Evolutionary conservation across 2,329 filamentous ascomycete genomes (phyloP).

Genomic region (Triangularia verruculosa): DNA sequence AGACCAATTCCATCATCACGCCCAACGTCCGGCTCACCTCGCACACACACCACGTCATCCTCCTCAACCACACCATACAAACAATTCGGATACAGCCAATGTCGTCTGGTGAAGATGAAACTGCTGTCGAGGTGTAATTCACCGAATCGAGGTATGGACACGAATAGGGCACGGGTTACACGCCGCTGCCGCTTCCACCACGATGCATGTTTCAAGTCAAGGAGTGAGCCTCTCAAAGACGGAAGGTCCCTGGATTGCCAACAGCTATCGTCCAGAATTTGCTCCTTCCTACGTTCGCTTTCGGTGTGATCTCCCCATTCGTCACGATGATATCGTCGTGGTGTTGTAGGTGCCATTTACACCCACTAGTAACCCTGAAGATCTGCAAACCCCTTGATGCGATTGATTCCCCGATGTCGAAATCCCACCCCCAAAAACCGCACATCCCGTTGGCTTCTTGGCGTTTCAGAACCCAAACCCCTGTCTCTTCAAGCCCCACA

Average conservation of each 20-base stretch:
- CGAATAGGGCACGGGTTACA: conserved; percentile 2
- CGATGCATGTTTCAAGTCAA: conserved; percentile 1
- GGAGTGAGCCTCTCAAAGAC: background rate
- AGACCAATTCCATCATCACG: background rate
- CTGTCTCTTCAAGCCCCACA: background rate
- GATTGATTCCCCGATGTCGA: background rate
- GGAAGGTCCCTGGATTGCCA: background rate
- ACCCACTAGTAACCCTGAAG: background rate
- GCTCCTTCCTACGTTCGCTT: background rate
- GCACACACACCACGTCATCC: background rate
- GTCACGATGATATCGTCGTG: background rate
- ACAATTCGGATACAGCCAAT: background rate
- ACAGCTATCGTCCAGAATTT: too few relatives aligned
- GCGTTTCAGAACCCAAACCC: conserved; percentile 2
- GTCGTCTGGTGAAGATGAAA: background rate
- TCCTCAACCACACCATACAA: background rate
- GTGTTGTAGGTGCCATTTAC: background rate
- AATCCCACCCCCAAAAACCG: background rate
- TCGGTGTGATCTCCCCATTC: background rate
- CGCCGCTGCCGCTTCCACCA: background rate
- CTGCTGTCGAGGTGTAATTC: background rate
- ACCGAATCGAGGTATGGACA: background rate
- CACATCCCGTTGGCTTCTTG: background rate
- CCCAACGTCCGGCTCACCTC: background rate
- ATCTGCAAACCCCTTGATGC: background rate